These are phyloP conservation scores for Backusella circina DNA, from an alignment of 192 early-diverging fungal genomes.

Conservation along the genomic window DNA sequence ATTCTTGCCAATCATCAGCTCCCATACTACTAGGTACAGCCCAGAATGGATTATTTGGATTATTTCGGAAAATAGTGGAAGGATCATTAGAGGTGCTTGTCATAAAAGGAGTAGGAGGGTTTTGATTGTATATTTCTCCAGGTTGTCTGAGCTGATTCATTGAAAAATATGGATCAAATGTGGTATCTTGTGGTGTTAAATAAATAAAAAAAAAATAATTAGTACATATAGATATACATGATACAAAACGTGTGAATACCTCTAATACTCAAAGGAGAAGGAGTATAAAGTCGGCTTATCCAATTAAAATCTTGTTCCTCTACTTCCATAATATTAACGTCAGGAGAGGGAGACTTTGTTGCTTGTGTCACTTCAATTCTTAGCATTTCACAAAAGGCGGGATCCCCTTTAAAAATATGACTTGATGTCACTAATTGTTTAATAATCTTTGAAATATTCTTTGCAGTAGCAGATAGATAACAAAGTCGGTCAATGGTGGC, in stretches of 20 bases:
- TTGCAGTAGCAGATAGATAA: neutral
- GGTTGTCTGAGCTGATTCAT: neutral
- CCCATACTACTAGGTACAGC: neutral
- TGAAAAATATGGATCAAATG: neutral
- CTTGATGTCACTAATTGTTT: neutral
- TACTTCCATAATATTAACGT: neutral
- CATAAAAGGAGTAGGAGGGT: neutral
- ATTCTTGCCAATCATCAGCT: constrained; percentile 1
- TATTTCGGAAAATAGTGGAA: neutral
- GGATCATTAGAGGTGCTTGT: neutral
- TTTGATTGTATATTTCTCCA: neutral
- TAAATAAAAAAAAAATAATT: neutral
- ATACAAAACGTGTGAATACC: neutral
- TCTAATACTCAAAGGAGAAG: neutral
- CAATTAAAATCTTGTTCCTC: neutral
- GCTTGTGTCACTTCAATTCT: neutral
- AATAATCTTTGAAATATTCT: neutral
- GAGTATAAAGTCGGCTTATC: constrained; percentile 1
- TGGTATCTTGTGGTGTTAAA: neutral
- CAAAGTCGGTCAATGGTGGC: neutral
- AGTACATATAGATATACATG: neutral
- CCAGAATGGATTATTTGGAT: constrained; percentile 1
- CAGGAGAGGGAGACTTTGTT: neutral
- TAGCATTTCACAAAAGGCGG: neutral
- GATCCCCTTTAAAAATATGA: neutral